Base-by-base conservation (phyloP, 192 early-diverging fungal genomes). In the Phlyctochytrium planicorne region DNA sequence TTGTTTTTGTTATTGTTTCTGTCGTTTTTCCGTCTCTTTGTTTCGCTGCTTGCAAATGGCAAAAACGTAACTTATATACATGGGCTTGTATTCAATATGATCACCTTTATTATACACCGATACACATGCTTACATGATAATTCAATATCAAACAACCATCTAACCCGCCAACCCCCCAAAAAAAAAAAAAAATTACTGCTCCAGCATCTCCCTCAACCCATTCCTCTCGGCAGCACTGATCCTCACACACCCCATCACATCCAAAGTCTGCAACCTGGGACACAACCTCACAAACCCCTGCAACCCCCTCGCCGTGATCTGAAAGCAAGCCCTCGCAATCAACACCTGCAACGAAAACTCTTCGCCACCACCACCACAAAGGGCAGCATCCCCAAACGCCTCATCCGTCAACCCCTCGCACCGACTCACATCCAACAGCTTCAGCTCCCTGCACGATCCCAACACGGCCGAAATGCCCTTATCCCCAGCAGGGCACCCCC, bases 371-470 rank as follows among this genome's bases (percentile, higher is more conserved):
- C n/a, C n/a, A n/a, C n/a, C n/a, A n/a, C n/a, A n/a, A n/a, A n/a
- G n/a, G n/a, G n/a, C n/a, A n/a, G n/a, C n/a, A n/a, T n/a, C n/a
- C n/a, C n/a, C n/a, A 73, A 74, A 74, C 47, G 53, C 72, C 47
- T 30, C 60, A 60, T 74, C 72, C 10, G 67, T 40, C 33, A 74
- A 2, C 31, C n/a, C 52, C 2, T 71, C 72, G 34, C 62, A 53
- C 2, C 72, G 36, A 20, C 30, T 57, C 37, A 74, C 34, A 64
- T 74, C 72, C 30, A 74, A 31, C n/a, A 74, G 32, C 31, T 74
- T 74, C 50, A 74, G 52, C 0, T 25, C 50, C 1, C 25, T 12
- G 53, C 72, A 74, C 3, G 34, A 10, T 36, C 33, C 56, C 2
- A 74, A 16, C 16, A 74, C 2, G n/a, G 60, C 62, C 3, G 33